These are phyloP conservation scores for Marasmius tenuissimus DNA, from an alignment of 1,284 basidiomycete genomes.

Conservation along the genomic window DNA sequence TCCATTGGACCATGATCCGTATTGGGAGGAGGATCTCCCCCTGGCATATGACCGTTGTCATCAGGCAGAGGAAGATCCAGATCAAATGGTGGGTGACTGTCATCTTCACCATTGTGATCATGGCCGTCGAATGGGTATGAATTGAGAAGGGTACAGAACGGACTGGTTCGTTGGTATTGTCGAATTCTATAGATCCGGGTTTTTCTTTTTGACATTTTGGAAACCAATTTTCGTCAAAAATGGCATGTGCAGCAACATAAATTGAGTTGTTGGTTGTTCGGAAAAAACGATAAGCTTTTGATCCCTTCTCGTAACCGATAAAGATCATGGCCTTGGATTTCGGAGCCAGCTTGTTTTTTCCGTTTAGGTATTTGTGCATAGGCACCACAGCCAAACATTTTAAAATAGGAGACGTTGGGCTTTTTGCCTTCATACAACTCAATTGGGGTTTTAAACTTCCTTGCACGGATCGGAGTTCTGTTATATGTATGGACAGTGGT, in stretches of 20 bases:
- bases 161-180: background rate
- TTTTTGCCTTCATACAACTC: background rate
- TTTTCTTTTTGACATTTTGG: background rate
- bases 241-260: background rate
- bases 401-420: background rate
- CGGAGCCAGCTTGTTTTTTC: background rate
- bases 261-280: background rate
- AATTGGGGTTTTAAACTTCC: background rate
- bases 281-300: background rate
- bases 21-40: too few relatives aligned
- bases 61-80: background rate
- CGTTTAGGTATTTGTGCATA: background rate
- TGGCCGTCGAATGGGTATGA: background rate
- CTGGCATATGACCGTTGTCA: background rate
- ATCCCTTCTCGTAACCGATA: background rate
- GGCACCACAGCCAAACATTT: background rate
- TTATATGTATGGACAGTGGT: background rate
- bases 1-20: too few relatives aligned
- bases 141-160: background rate
- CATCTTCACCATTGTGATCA: background rate
- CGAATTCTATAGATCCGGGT: too few relatives aligned
- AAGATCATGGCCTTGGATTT: background rate
- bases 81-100: background rate
- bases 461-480: background rate
- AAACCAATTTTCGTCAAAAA: background rate